Evolutionary conservation across 805 yeast species (phyloP).

Genomic region (Candida sithepensis): DNA sequence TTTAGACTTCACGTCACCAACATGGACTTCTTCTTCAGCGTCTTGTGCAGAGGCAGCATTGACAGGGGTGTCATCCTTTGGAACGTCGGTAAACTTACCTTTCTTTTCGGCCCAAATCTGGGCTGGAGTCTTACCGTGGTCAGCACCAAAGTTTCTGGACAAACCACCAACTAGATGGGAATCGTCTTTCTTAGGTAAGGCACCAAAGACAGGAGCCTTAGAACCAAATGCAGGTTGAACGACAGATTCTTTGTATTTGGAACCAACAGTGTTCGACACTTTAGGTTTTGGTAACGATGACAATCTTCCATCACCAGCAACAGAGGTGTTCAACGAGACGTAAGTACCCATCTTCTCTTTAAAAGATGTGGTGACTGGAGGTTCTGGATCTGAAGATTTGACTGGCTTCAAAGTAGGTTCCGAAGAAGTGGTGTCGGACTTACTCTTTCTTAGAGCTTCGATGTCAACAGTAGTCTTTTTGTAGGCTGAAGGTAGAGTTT

Average conservation of each 20-base stretch:
- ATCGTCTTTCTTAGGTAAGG: slow-evolving; percentile 33
- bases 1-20: slow-evolving; percentile 30
- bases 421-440: slow-evolving; percentile 40
- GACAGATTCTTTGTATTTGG: slow-evolving; percentile 39
- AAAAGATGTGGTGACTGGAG: slow-evolving; percentile 44
- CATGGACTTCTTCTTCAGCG: slow-evolving; percentile 27
- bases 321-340: slow-evolving; percentile 17
- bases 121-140: slow-evolving; percentile 87
- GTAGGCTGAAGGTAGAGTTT: slow-evolving; percentile 57
- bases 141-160: slow-evolving; percentile 57
- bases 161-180: slow-evolving; percentile 56
- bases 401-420: slow-evolving; percentile 21
- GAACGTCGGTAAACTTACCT: slow-evolving; percentile 55
- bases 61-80: slow-evolving; percentile 30
- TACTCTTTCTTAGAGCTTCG: slow-evolving; percentile 47
- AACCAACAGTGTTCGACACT: slow-evolving; percentile 44
- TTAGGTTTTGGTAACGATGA: slow-evolving; percentile 65
- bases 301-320: slow-evolving; percentile 42
- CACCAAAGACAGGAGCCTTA: slow-evolving; percentile 28
- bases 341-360: slow-evolving; percentile 38
- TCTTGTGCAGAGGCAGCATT: slow-evolving; percentile 18
- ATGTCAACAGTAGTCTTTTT: slow-evolving; percentile 64
- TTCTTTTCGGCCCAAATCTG: slow-evolving; percentile 93
- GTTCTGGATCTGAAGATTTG: slow-evolving; percentile 20
- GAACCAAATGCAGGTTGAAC: slow-evolving; percentile 35